Percentiles rank a stretch among this genome's conserved stretches.
Evolutionary conservation across 2,329 filamentous ascomycete genomes (phyloP).

Genomic region (Plenodomus biglobosus): DNA sequence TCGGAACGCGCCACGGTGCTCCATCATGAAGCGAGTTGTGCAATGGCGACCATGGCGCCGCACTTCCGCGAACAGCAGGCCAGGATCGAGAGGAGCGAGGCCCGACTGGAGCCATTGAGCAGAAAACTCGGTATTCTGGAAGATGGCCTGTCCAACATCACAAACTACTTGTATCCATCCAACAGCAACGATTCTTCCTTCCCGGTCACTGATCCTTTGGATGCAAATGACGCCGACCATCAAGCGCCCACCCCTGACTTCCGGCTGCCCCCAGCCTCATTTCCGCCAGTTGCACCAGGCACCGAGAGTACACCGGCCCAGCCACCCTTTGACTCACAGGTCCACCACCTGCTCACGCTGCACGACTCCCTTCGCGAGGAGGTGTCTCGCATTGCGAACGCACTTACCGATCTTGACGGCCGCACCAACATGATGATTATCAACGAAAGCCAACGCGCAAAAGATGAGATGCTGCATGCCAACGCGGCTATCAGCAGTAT

Average conservation of each 20-base stretch:
- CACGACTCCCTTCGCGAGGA: slow-evolving; percentile 64
- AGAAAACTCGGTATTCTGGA: slow-evolving; percentile 51
- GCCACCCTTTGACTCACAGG: slow-evolving; percentile 50
- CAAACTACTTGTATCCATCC: slow-evolving; percentile 45
- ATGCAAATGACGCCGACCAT: slow-evolving; percentile 35
- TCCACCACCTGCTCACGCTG: slow-evolving; percentile 62
- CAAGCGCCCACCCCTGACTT: slow-evolving; percentile 43
- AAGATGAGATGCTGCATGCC: slow-evolving; percentile 64
- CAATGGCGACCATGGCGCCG: slow-evolving; percentile 52
- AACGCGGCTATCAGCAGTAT: slow-evolving; percentile 62
- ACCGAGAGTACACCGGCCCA: slow-evolving; percentile 28
- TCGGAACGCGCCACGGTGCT: slow-evolving; percentile 45
- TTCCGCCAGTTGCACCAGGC: slow-evolving; percentile 31
- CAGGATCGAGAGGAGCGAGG: slow-evolving; percentile 49
- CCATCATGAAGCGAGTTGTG: slow-evolving; percentile 46
- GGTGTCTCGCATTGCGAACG: slow-evolving; percentile 56
- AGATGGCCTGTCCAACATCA: slow-evolving; percentile 48
- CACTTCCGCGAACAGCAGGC: slow-evolving; percentile 48
- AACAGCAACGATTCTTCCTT: slow-evolving; percentile 36
- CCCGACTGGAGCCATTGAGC: slow-evolving; percentile 46
- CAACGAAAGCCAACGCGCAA: slow-evolving; percentile 63
- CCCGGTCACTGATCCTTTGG: slow-evolving; percentile 38
- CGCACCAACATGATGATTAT: slow-evolving; percentile 63
- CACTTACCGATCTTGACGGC: slow-evolving; percentile 61
- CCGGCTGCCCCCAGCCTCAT: slow-evolving; percentile 38